phyloP scores from a whole-genome alignment of 441 rosid species.

The Erodium texanum region DNA sequence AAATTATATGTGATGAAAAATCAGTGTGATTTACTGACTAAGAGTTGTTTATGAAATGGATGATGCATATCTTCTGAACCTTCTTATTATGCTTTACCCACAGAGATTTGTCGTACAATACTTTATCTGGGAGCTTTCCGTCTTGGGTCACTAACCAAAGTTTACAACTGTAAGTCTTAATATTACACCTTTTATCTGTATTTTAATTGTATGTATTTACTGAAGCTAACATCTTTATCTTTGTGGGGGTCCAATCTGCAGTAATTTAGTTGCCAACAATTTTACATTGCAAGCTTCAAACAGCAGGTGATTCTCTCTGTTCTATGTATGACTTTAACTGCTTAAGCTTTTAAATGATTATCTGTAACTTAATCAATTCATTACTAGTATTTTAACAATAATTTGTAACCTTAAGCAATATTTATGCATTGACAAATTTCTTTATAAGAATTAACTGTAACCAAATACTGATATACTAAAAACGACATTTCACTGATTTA shows the following conservation, averaged over 20 bases:
- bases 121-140: conserved; percentile 54
- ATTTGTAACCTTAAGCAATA: neutral
- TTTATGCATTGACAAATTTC: neutral
- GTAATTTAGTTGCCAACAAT: conserved; percentile 61
- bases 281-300: conserved; percentile 35
- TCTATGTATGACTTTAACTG: conserved; percentile 9
- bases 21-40: neutral
- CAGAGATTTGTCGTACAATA: conserved; percentile 76
- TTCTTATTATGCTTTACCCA: conserved; percentile 6
- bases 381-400: neutral
- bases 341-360: neutral
- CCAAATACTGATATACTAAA: neutral
- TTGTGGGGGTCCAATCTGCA: conserved; percentile 26
- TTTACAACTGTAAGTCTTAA: conserved; percentile 40
- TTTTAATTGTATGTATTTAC: neutral
- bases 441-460: neutral
- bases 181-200: neutral
- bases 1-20: neutral
- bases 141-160: conserved; percentile 38
- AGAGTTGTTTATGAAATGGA: neutral
- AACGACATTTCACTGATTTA: too few relatives aligned
- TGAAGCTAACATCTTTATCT: conserved; percentile 10
- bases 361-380: neutral
- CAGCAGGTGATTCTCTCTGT: conserved; percentile 38
- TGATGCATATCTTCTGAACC: neutral